Evolutionary conservation across 2,329 filamentous ascomycete genomes (phyloP).

Genomic region (Plenodomus biglobosus): DNA sequence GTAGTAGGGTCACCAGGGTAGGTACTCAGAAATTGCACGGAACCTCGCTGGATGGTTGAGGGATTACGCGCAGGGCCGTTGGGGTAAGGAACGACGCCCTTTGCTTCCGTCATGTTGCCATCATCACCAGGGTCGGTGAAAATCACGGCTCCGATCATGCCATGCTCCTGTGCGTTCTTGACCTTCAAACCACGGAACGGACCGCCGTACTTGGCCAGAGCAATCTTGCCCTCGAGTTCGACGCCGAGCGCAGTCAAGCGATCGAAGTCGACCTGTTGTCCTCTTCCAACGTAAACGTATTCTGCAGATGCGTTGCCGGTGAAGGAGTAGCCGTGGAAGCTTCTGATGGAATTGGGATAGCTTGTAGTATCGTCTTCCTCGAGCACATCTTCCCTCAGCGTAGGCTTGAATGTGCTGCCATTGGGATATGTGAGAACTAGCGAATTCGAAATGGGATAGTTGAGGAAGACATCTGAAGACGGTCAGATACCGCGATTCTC

Average conservation of each 20-base stretch:
- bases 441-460: conserved; percentile 43
- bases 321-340: conserved; percentile 53
- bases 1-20: conserved; percentile 49
- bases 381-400: conserved; percentile 38
- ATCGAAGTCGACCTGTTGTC: conserved; percentile 51
- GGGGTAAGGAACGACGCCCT: conserved; percentile 49
- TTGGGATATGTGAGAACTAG: conserved; percentile 39
- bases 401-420: conserved; percentile 35
- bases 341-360: conserved; percentile 46
- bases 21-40: conserved; percentile 63
- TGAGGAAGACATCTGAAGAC: conserved; percentile 37
- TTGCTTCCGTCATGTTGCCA: conserved; percentile 51
- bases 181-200: conserved; percentile 53
- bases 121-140: conserved; percentile 52
- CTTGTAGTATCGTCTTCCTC: conserved; percentile 39
- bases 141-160: conserved; percentile 50
- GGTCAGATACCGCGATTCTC: conserved; percentile 1
- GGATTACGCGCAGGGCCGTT: conserved; percentile 50
- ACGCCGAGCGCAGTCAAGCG: conserved; percentile 47
- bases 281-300: conserved; percentile 51
- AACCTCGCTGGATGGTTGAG: conserved; percentile 50
- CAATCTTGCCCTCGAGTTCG: conserved; percentile 52
- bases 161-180: conserved; percentile 50
- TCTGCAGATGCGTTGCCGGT: conserved; percentile 51
- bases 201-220: conserved; percentile 50